Conservation (phyloP, 352 stramenopile species). For the Phytophthora cactorum region DNA sequence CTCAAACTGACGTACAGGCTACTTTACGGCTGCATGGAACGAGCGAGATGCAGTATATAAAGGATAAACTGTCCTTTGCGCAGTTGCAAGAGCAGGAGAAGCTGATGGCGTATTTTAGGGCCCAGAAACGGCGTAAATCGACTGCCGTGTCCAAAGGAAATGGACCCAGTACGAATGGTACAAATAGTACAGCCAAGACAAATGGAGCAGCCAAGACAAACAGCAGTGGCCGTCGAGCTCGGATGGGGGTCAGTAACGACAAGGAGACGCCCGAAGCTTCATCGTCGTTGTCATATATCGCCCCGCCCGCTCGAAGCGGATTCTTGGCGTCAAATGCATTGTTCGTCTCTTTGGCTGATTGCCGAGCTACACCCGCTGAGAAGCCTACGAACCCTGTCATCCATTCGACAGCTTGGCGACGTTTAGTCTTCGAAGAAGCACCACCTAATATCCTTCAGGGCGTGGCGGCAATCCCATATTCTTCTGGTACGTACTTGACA, state of each 20-base stretch:
- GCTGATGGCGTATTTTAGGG: slow-evolving; percentile 43
- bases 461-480: slow-evolving; percentile 33
- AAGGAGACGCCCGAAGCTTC: slow-evolving; percentile 1
- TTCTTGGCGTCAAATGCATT: slow-evolving; percentile 20
- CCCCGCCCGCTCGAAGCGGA: slow-evolving; percentile 31
- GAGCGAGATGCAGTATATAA: slow-evolving; percentile 30
- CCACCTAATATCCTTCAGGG: slow-evolving; percentile 40
- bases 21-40: slow-evolving; percentile 8
- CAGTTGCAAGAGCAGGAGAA: slow-evolving; percentile 63
- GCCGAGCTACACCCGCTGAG: slow-evolving; percentile 5
- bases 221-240: slow-evolving; percentile 21
- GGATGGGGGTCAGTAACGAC: slow-evolving; percentile 28
- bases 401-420: slow-evolving; percentile 48
- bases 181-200: slow-evolving; percentile 4
- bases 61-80: slow-evolving; percentile 50
- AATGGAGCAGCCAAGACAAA: slow-evolving; percentile 12
- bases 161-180: slow-evolving; percentile 3
- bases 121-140: slow-evolving; percentile 37
- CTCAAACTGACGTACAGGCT: slow-evolving; percentile 6
- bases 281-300: slow-evolving; percentile 21
- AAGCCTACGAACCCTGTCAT: slow-evolving; percentile 29
- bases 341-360: slow-evolving; percentile 12
- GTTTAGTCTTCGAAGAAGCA: slow-evolving; percentile 39
- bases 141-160: slow-evolving; percentile 4
- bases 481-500: slow-evolving; percentile 20